Base-by-base conservation (phyloP, 805 yeast species). In the Suhomyces sp. region DNA sequence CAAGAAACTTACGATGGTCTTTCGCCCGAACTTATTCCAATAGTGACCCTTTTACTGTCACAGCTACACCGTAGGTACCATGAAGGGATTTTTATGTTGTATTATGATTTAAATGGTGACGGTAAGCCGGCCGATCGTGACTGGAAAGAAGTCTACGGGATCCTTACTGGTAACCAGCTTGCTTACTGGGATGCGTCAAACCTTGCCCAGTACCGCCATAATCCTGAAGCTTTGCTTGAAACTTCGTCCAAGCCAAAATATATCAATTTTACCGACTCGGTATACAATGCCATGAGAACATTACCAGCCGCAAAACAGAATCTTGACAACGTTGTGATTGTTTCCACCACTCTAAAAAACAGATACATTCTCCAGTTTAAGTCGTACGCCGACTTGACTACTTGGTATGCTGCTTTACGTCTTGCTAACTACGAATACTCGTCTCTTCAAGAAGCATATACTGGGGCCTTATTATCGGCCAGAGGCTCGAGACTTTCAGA, bases 101-200 rank as follows among this genome's bases (percentile, higher is more conserved):
- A 87, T 55, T 84, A 85, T 60, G 93, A 88, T 60, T 72, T 88
- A 60, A 84, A 85, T 63, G 82, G 88, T 24, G 97, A 93, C 59
- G 99, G 99, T 7, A 81, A 85, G 52, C 92, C 97, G 0, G 85
- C 87, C 0, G 88, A 86, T 48, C 77, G 97, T 46, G 79, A 80
- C 61, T 94, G 99, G 99, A 78, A 80, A 51, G 97, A 94, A 71
- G 97, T 92, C 23, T 94, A 88, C 67, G 98, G 96, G 44, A 90
- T 89, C 13, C 74, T 94, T 42, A 84, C 90, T 4, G 99, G 99
- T 19, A 89, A 90, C 54, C 96, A 93, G 62, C 74, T 94, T 55
- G 96, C 97, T 0, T 82, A 90, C 56, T 94, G 98, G 97, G 91
- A 91, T 65, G 90, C 90, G 2, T 84, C 83, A 41, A 78, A 78